phyloP scores from a whole-genome alignment of 805 yeast species.

The Starmera quercuum region DNA sequence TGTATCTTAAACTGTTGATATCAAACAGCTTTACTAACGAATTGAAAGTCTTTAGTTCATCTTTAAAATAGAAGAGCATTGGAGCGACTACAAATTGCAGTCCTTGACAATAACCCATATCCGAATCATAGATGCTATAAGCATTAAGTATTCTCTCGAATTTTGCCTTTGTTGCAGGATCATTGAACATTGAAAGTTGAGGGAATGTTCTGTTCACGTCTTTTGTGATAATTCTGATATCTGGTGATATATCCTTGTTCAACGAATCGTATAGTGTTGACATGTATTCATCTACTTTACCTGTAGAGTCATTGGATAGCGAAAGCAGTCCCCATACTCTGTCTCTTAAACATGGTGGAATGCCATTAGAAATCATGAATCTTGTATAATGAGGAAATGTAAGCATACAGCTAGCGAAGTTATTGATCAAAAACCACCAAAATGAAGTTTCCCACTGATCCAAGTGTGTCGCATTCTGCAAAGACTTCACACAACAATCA shows the following conservation, averaged over 20 bases:
- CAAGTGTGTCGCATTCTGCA: conserved; percentile 4
- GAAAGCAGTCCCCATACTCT: conserved; percentile 33
- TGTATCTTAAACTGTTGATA: conserved; percentile 43
- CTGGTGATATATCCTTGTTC: conserved; percentile 34
- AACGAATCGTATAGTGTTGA: conserved; percentile 28
- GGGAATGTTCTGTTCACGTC: conserved; percentile 60
- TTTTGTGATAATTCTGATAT: conserved; percentile 39
- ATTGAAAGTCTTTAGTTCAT: conserved; percentile 37
- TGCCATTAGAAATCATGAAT: conserved; percentile 30
- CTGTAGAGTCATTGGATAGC: conserved; percentile 14
- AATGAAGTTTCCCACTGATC: conserved; percentile 28
- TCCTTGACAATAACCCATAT: conserved; percentile 66
- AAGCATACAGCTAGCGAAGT: conserved; percentile 35
- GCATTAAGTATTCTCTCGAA: conserved; percentile 53
- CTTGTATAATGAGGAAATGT: conserved; percentile 41
- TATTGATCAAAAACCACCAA: conserved; percentile 37
- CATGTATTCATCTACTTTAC: conserved; percentile 16
- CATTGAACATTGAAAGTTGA: conserved; percentile 37
- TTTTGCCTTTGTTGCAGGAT: conserved; percentile 28
- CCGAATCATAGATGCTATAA: conserved; percentile 54
- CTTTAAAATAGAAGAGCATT: conserved; percentile 34
- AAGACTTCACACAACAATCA: conserved; percentile 16
- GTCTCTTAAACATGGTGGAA: conserved; percentile 36
- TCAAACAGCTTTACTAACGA: conserved; percentile 52
- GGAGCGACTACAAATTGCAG: conserved; percentile 57